Evolutionary conservation across 1,284 basidiomycete genomes (phyloP).

Genomic region (Ustilago bromivora): DNA sequence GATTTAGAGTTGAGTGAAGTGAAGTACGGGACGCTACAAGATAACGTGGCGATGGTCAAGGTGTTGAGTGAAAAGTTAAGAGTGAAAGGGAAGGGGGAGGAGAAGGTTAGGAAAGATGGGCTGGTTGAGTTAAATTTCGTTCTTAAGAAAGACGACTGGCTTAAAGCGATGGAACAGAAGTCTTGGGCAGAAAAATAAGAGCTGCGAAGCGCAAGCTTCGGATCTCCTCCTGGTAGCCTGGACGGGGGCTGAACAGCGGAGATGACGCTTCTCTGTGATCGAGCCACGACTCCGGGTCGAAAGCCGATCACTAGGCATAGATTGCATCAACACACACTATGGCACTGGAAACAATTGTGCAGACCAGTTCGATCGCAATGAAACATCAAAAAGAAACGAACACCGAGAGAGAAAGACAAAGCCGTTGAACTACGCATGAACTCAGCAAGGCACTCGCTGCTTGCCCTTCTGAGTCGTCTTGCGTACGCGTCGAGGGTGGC

Average conservation of each 20-base stretch:
- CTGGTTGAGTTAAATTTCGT: conserved; percentile 23
- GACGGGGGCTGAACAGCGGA: too few relatives aligned
- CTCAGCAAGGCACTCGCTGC: neutral
- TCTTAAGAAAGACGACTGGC: conserved; percentile 29
- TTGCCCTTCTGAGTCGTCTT: neutral
- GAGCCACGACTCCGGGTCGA: too few relatives aligned
- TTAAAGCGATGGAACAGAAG: neutral
- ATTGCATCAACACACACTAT: too few relatives aligned
- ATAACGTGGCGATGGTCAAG: conserved; percentile 28
- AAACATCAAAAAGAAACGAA: too few relatives aligned
- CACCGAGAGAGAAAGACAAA: too few relatives aligned
- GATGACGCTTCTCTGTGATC: too few relatives aligned
- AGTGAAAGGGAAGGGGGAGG: conserved; percentile 12
- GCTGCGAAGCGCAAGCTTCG: neutral
- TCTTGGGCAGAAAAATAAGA: too few relatives aligned
- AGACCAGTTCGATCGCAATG: too few relatives aligned
- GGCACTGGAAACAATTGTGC: too few relatives aligned
- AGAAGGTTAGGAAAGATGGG: conserved; percentile 27
- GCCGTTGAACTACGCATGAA: neutral
- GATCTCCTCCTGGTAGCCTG: too few relatives aligned
- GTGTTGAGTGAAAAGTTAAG: conserved; percentile 31
- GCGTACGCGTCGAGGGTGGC: too few relatives aligned
- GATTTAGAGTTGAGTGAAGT: conserved; percentile 20
- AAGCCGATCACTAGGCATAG: too few relatives aligned
- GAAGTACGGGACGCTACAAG: conserved; percentile 33